phyloP scores from a whole-genome alignment of 2,329 filamentous ascomycete genomes.

The Ceratocystis variospora region DNA sequence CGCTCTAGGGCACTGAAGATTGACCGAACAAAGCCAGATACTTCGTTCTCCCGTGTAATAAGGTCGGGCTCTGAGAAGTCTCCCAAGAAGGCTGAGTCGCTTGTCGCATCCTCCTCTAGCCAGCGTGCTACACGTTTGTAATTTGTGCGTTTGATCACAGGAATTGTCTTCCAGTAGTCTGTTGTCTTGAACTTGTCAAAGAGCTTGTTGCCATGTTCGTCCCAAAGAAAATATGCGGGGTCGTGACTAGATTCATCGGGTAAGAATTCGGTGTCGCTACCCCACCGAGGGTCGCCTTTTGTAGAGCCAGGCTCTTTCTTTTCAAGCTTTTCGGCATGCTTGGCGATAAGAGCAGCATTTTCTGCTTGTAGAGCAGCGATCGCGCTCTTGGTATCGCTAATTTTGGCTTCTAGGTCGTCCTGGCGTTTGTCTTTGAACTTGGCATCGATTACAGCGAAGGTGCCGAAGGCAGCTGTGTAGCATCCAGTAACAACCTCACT shows the following conservation, averaged over 20 bases:
- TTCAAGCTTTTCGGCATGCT: slow-evolving; percentile 13
- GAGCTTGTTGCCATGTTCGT: slow-evolving; percentile 14
- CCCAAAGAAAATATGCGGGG: slow-evolving; percentile 17
- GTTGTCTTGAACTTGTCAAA: slow-evolving; percentile 13
- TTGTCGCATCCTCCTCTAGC: slow-evolving; percentile 10
- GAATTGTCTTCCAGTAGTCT: slow-evolving; percentile 17
- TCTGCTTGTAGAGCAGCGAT: slow-evolving; percentile 19
- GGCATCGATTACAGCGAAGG: slow-evolving; percentile 49
- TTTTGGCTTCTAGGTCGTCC: slow-evolving; percentile 46
- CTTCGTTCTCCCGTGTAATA: slow-evolving; percentile 8
- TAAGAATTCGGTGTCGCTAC: slow-evolving; percentile 12
- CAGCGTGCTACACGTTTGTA: slow-evolving; percentile 16
- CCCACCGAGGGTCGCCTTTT: slow-evolving; percentile 5
- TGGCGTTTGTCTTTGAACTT: slow-evolving; percentile 43
- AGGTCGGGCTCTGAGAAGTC: slow-evolving; percentile 11
- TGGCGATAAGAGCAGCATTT: slow-evolving; percentile 16
- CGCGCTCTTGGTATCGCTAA: slow-evolving; percentile 19
- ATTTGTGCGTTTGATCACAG: slow-evolving; percentile 17
- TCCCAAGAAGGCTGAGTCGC: not conserved
- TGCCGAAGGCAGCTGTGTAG: slow-evolving; percentile 54
- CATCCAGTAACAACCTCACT: slow-evolving; percentile 49
- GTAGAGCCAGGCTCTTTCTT: not conserved
- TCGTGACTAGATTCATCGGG: slow-evolving; percentile 16
- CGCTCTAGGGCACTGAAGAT: slow-evolving; percentile 14
- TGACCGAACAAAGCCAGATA: slow-evolving; percentile 16